Base-by-base conservation (phyloP, 257 asterid genomes). In the Eucommia ulmoides region DNA sequence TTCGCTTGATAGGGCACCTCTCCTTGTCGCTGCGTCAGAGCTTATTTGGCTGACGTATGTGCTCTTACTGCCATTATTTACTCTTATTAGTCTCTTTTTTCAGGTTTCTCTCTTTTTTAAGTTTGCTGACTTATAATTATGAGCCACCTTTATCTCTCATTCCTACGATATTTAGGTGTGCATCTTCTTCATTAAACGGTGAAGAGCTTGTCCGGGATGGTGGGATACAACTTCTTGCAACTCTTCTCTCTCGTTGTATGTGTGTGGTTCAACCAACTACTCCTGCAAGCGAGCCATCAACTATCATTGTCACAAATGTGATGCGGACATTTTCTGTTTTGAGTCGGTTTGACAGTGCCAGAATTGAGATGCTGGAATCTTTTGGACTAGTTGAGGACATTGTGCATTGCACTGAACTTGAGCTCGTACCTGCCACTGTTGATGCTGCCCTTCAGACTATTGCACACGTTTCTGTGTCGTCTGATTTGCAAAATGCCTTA, bases 181-280 rank as follows among this genome's bases (percentile, higher is more conserved):
- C 74, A 12, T 85, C 96, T 54, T 91, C 98, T 65, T 80, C 92
- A 42, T 71, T 86, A 59, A 91, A 91, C 52, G 98, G 98, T 29
- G 98, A 91, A 77, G 96, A 91, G 81, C 96, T 91, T 68, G 98
- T 85, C 29, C 76, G 98, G 71, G 95, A 76, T 61, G 96, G 87
- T 49, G 98, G 98, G 53, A 77, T 91, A 58, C 96, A 88, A 52
- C 94, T 91, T 59, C 85, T 85, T 52, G 88, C 80, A 51, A 71
- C 76, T 70, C 93, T 91, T 67, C 87, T 91, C 59, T 76, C 93
- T 56, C 94, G 98, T 41, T 91, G 98, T 76, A 86, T 80, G 94
- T 67, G 84, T 61, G 96, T 91, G 68, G 93, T 89, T 64, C 98
- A 78, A 69, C 86, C 80, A 67, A 77, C 93, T 46, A 85, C 98